A percentile compares a stretch with the other conserved stretches of the same genome.
phyloP scores from a whole-genome alignment of 169 alveolate species.

The Cryptosporidium viatorum region DNA sequence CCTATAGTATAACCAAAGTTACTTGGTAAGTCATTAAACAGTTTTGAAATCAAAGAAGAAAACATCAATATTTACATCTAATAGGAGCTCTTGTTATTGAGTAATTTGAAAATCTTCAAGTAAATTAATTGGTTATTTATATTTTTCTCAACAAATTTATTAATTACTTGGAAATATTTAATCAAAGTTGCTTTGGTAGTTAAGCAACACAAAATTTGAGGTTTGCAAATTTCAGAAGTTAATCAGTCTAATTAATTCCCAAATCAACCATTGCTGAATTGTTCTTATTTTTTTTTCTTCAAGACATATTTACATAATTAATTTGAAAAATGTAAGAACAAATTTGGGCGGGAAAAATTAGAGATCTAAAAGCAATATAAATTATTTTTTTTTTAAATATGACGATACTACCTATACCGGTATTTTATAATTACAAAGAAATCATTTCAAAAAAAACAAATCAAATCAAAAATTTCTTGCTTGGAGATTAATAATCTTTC shows the following conservation, averaged over 20 bases:
- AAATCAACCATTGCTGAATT: not conserved
- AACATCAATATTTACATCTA: conserved; percentile 52
- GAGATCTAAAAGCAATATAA: conserved; percentile 10
- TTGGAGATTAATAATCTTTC: not conserved
- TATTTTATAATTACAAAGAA: not conserved
- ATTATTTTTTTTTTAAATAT: not conserved
- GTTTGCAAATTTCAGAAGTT: not conserved
- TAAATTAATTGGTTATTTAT: not conserved
- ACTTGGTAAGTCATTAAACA: conserved; percentile 67
- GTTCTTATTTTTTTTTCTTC: not conserved
- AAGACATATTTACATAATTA: not conserved
- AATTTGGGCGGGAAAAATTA: conserved; percentile 1
- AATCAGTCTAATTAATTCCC: not conserved
- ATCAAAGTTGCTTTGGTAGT: not conserved
- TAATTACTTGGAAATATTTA: not conserved
- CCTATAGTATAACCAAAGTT: conserved; percentile 73
- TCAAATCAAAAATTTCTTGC: not conserved
- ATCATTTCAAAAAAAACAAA: not conserved
- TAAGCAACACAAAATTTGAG: not conserved
- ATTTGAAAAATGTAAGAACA: not conserved
- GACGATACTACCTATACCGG: conserved; percentile 30
- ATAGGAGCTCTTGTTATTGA: not conserved
- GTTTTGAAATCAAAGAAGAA: conserved; percentile 60
- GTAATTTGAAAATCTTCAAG: not conserved
- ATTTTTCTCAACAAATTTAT: not conserved